Evolutionary conservation across 345 rosid species (phyloP).

Genomic region (Pugionium cornutum): DNA sequence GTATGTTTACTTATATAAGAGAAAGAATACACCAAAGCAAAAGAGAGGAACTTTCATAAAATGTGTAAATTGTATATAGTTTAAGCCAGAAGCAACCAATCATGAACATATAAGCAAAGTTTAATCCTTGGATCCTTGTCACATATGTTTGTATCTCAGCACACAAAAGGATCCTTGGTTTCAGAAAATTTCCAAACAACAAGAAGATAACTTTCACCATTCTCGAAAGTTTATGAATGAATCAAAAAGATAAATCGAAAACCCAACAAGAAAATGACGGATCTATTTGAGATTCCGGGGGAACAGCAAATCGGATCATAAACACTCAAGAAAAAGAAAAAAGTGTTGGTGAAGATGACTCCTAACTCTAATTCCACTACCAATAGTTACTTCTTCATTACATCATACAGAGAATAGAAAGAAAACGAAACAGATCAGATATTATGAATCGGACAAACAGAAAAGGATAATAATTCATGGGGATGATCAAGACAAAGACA

Average conservation of each 20-base stretch:
- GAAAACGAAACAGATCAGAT: conserved; percentile 16
- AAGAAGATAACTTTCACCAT: neutral
- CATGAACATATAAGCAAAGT: neutral
- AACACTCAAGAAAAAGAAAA: neutral
- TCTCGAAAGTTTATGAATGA: neutral
- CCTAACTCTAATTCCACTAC: neutral
- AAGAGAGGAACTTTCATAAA: conserved; percentile 9
- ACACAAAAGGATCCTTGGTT: neutral
- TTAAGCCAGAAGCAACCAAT: conserved; percentile 5
- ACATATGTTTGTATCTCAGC: neutral
- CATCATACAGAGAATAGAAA: neutral
- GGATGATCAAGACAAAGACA: conserved; percentile 30
- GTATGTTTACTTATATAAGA: conserved; percentile 1
- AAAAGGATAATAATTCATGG: neutral
- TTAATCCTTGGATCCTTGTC: neutral
- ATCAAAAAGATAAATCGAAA: conserved; percentile 11
- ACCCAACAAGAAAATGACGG: conserved; percentile 10
- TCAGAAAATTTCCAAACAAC: neutral
- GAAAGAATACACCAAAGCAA: neutral
- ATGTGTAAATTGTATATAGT: neutral
- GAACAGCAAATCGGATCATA: conserved; percentile 1
- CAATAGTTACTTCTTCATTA: neutral
- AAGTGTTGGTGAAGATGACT: neutral
- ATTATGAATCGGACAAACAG: neutral
- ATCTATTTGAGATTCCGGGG: neutral